These are phyloP conservation scores for Diphasiastrum complanatum DNA, from an alignment of 83 land plant genomes.

Conservation along the genomic window DNA sequence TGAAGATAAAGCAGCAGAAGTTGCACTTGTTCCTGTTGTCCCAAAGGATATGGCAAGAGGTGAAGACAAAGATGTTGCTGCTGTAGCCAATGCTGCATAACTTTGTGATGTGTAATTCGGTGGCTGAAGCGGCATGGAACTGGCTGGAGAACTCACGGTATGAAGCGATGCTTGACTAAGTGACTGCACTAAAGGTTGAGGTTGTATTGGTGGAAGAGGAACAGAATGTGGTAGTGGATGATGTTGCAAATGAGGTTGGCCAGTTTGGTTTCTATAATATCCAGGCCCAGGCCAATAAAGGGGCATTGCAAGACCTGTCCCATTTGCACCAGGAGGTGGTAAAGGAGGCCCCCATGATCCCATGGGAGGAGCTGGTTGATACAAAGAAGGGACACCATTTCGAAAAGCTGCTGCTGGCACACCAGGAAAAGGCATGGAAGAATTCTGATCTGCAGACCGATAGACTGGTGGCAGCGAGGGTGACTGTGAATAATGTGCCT, in stretches of 20 bases:
- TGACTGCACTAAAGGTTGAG: not conserved
- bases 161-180: too few relatives aligned
- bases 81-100: too few relatives aligned
- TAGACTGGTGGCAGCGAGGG: constrained; percentile 34
- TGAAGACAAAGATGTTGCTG: constrained; percentile 10
- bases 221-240: constrained; percentile 51
- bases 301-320: constrained; percentile 57
- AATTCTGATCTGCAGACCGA: constrained; percentile 28
- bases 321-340: constrained; percentile 53
- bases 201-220: too few relatives aligned
- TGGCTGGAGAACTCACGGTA: too few relatives aligned
- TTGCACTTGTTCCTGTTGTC: too few relatives aligned
- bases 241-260: constrained; percentile 47
- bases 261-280: constrained; percentile 51
- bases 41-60: not conserved
- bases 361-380: constrained; percentile 49
- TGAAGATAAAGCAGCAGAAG: too few relatives aligned
- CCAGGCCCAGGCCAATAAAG: constrained; percentile 87
- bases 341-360: constrained; percentile 62
- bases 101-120: constrained; percentile 2
- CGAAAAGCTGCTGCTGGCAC: constrained; percentile 43
- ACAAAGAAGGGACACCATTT: constrained; percentile 45
- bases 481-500: constrained; percentile 61
- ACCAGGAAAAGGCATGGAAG: constrained; percentile 40
- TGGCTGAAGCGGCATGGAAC: constrained; percentile 38